phyloP scores from a whole-genome alignment of 345 rosid species.

The Eucalyptus brandiana region DNA sequence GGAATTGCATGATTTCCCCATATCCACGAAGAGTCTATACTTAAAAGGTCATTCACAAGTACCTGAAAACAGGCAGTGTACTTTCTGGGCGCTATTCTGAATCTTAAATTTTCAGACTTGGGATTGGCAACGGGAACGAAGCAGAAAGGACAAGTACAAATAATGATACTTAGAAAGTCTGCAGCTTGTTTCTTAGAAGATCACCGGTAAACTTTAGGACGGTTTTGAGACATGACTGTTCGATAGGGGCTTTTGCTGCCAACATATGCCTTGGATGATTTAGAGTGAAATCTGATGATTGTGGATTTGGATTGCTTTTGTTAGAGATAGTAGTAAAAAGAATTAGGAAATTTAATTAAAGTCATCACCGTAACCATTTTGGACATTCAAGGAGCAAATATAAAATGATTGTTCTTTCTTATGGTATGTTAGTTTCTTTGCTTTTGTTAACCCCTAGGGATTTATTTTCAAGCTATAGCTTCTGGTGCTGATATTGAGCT shows the following conservation, averaged over 20 bases:
- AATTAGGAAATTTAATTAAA: neutral
- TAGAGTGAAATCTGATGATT: constrained; percentile 31
- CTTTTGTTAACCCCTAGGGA: neutral
- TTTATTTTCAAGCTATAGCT: neutral
- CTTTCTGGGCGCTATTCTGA: neutral
- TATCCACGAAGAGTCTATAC: neutral
- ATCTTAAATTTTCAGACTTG: no score
- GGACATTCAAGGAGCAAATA: neutral
- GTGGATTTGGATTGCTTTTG: constrained; percentile 18
- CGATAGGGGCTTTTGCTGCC: no score
- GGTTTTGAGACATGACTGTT: no score
- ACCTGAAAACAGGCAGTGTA: neutral
- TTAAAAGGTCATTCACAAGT: neutral
- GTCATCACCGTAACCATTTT: neutral
- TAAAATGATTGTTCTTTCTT: neutral
- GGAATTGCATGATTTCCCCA: neutral
- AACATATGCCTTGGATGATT: constrained; percentile 13
- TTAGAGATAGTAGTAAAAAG: constrained; percentile 27
- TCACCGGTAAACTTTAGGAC: no score
- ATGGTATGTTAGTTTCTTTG: neutral
- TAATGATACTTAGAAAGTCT: no score
- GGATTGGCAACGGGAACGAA: no score
- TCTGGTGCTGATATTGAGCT: neutral
- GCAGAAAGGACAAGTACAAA: no score
- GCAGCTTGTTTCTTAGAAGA: no score